Evolutionary conservation across 331 rosid species (phyloP).

Genomic region (Malus hybrid): DNA sequence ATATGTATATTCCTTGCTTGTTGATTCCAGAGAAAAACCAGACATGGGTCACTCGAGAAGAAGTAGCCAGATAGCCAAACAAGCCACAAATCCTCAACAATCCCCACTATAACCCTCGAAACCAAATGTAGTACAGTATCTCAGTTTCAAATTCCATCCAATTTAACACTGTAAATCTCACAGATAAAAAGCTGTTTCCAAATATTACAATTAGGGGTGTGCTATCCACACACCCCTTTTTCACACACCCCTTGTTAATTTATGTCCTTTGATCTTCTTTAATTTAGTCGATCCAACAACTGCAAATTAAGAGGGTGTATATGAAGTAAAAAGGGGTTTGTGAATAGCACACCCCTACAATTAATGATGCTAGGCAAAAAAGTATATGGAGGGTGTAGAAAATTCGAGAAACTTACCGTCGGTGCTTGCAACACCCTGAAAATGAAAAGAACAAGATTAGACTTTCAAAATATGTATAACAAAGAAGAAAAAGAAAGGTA

Average conservation of each 20-base stretch:
- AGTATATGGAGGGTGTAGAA: not conserved
- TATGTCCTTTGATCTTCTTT: too few species aligned
- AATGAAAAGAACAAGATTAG: slow-evolving; percentile 1
- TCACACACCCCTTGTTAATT: too few species aligned
- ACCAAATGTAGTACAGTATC: not conserved
- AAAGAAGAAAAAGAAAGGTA: not conserved
- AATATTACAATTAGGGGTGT: not conserved
- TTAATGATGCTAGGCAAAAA: too few species aligned
- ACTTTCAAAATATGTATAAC: not conserved
- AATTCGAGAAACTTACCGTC: slow-evolving; percentile 60
- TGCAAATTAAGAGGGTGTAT: too few species aligned
- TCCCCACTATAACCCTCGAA: not conserved
- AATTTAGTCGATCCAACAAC: too few species aligned
- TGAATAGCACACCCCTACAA: too few species aligned
- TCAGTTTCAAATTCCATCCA: not conserved
- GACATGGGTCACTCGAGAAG: not conserved
- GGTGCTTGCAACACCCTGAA: slow-evolving; percentile 89
- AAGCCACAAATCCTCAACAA: not conserved
- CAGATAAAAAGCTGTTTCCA: not conserved
- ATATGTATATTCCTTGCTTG: not conserved
- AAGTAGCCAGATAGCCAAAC: not conserved
- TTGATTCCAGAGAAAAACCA: not conserved
- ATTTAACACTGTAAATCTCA: not conserved
- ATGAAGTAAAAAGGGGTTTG: too few species aligned
- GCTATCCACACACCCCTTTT: not conserved